phyloP scores from a whole-genome alignment of 768 basidiomycete species.

The Arthromyces matolae region DNA sequence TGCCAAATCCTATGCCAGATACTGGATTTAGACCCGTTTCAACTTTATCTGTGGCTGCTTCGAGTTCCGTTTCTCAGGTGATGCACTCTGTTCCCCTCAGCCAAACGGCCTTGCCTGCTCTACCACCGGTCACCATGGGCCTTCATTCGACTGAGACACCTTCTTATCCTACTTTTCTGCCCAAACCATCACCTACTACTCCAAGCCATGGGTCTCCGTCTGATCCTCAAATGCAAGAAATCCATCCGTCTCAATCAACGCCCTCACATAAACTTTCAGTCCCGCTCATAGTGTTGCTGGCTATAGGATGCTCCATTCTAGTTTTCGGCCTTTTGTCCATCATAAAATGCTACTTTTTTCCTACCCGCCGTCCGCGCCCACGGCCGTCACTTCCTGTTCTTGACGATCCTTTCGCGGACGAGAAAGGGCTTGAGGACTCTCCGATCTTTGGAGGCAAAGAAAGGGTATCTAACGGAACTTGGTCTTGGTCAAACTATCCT shows the following conservation, averaged over 20 bases:
- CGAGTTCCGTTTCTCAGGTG: conserved; percentile 20
- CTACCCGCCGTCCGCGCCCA: conserved; percentile 49
- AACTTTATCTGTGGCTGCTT: conserved; percentile 25
- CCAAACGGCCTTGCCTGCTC: conserved; percentile 18
- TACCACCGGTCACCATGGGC: conserved; percentile 19
- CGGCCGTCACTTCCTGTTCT: conserved; percentile 76
- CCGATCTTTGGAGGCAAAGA: conserved; percentile 80
- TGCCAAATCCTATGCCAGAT: conserved; percentile 51
- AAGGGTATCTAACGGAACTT: conserved; percentile 45
- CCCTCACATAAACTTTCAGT: conserved; percentile 40
- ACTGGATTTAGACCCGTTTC: conserved; percentile 27
- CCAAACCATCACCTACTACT: conserved; percentile 13
- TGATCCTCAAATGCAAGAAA: too few species aligned
- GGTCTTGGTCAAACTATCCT: conserved; percentile 57
- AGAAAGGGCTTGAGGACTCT: conserved; percentile 53
- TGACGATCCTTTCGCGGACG: conserved; percentile 50
- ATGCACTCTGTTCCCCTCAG: conserved; percentile 12
- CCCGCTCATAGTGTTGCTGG: conserved; percentile 48
- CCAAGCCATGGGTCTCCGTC: conserved; percentile 3
- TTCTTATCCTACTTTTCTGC: conserved; percentile 13
- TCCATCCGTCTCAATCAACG: conserved; percentile 1
- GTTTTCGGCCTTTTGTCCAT: conserved; percentile 47
- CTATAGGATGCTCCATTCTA: conserved; percentile 47
- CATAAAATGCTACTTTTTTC: conserved; percentile 45
- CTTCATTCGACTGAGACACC: conserved; percentile 9